Conservation (phyloP, 2,329 filamentous ascomycete species). For the Teratosphaeria nubilosa region DNA sequence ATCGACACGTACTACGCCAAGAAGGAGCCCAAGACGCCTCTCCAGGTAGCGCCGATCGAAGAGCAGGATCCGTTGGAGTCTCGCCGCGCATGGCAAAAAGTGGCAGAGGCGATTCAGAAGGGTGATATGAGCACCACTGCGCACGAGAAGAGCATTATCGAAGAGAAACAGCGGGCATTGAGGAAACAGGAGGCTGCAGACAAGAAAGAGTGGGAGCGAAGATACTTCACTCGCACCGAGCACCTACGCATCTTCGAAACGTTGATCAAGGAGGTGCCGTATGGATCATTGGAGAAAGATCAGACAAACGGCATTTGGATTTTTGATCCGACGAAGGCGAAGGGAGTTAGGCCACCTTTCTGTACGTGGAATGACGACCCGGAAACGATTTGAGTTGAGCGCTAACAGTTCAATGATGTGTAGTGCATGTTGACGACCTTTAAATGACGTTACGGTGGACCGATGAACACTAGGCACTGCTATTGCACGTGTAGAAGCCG, state of each 20-base stretch:
- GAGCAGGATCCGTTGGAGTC: slow-evolving; percentile 81
- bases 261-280: slow-evolving; percentile 37
- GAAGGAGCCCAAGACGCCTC: slow-evolving; percentile 47
- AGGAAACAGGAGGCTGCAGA: slow-evolving; percentile 67
- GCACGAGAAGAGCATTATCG: slow-evolving; percentile 75
- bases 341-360: slow-evolving; percentile 22
- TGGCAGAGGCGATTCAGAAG: slow-evolving; percentile 66
- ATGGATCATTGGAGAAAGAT: slow-evolving; percentile 42
- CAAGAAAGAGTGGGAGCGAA: slow-evolving; percentile 65
- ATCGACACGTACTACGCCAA: slow-evolving; percentile 39
- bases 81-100: slow-evolving; percentile 76
- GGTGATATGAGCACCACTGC: slow-evolving; percentile 78
- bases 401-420: neutral
- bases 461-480: neutral
- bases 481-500: neutral
- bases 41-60: slow-evolving; percentile 62
- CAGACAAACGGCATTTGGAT: slow-evolving; percentile 64
- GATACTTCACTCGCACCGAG: slow-evolving; percentile 58
- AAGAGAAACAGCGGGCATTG: slow-evolving; percentile 72
- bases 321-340: slow-evolving; percentile 49
- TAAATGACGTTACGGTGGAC: neutral
- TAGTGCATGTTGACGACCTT: neutral
- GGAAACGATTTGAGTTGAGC: slow-evolving; percentile 15
- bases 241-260: slow-evolving; percentile 36
- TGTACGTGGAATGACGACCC: slow-evolving; percentile 16